These are phyloP conservation scores for Hypoxylon rubiginosum DNA, from an alignment of 2,329 filamentous ascomycete genomes.

Conservation along the genomic window DNA sequence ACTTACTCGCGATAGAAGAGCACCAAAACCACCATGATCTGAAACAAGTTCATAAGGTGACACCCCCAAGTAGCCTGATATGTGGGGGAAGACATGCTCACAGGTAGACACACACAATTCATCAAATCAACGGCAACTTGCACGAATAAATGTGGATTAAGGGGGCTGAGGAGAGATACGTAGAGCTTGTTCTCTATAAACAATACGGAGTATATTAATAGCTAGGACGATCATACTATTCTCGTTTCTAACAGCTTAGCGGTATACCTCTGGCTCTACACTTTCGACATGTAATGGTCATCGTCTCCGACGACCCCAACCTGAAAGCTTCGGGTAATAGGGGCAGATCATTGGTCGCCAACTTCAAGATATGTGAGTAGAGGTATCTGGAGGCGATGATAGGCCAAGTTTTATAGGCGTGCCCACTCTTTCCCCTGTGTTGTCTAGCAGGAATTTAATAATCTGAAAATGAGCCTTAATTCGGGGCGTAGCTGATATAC, in stretches of 20 bases:
- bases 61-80: slow-evolving; percentile 43
- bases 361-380: slow-evolving; percentile 17
- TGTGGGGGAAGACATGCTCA: slow-evolving; percentile 48
- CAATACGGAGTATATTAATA: slow-evolving; percentile 49
- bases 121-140: slow-evolving; percentile 56
- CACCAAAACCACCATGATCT: slow-evolving; percentile 30
- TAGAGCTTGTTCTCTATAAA: slow-evolving; percentile 23
- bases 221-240: slow-evolving; percentile 36
- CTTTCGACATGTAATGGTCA: slow-evolving; percentile 28
- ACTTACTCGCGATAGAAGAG: slow-evolving; percentile 36
- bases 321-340: slow-evolving; percentile 46
- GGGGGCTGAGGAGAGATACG: slow-evolving; percentile 35
- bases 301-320: slow-evolving; percentile 40
- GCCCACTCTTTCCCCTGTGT: slow-evolving; percentile 13
- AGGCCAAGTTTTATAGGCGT: slow-evolving; percentile 23
- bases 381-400: slow-evolving; percentile 26
- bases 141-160: slow-evolving; percentile 54
- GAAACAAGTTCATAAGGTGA: slow-evolving; percentile 47
- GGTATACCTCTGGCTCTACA: slow-evolving; percentile 26
- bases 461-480: slow-evolving; percentile 10
- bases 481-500: slow-evolving; percentile 14
- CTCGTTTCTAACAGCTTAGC: slow-evolving; percentile 26
- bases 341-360: slow-evolving; percentile 42
- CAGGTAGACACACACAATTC: slow-evolving; percentile 49
- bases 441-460: slow-evolving; percentile 1